These are phyloP conservation scores for Danielia reshetovae DNA, from an alignment of 805 yeast species.

Conservation along the genomic window DNA sequence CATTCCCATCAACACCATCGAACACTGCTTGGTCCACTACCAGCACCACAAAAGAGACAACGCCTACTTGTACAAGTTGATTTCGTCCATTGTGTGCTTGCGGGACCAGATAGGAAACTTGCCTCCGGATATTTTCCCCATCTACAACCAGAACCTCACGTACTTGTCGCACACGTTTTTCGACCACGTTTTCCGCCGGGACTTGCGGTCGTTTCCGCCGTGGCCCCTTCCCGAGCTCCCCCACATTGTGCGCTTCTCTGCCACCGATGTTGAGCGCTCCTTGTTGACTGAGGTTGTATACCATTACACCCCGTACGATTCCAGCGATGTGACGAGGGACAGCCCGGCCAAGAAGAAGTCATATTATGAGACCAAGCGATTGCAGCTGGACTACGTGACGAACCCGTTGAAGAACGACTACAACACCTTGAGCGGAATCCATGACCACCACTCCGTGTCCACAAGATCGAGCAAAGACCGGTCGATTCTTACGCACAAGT, in stretches of 20 bases:
- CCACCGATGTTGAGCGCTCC: conserved; percentile 77
- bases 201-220: conserved; percentile 20
- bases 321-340: conserved; percentile 22
- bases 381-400: conserved; percentile 62
- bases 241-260: conserved; percentile 54
- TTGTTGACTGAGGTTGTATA: conserved; percentile 70
- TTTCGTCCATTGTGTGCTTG: conserved; percentile 79
- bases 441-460: conserved; percentile 34
- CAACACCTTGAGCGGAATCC: conserved; percentile 48
- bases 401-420: conserved; percentile 59
- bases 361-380: conserved; percentile 59
- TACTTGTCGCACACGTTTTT: conserved; percentile 61
- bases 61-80: conserved; percentile 56
- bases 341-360: conserved; percentile 20
- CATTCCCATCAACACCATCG: conserved; percentile 76
- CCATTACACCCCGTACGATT: conserved; percentile 45
- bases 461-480: conserved; percentile 6
- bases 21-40: conserved; percentile 65
- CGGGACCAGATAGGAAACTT: conserved; percentile 78
- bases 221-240: conserved; percentile 85
- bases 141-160: conserved; percentile 61
- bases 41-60: conserved; percentile 23
- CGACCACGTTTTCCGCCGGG: conserved; percentile 27
- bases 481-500: conserved; percentile 54
- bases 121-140: conserved; percentile 75